phyloP scores from a whole-genome alignment of 2,329 filamentous ascomycete species.

The Fusarium sp. region DNA sequence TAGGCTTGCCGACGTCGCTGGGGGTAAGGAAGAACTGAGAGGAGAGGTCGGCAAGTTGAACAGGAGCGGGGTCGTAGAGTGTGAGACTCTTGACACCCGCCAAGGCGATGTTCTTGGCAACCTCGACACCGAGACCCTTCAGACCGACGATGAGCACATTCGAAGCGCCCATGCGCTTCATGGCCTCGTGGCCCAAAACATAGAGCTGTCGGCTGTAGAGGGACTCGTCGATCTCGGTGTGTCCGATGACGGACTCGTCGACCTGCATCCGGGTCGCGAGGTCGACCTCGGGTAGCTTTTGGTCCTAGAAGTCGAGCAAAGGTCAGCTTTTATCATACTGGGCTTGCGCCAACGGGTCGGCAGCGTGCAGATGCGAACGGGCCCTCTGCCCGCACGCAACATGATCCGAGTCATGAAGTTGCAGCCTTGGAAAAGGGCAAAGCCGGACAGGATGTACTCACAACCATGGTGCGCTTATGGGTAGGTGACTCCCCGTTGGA shows the following conservation, averaged over 20 bases:
- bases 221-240: conserved; percentile 75
- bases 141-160: conserved; percentile 93
- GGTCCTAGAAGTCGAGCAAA: conserved; percentile 50
- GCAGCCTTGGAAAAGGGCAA: background rate
- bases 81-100: conserved; percentile 98
- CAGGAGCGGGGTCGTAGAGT: conserved; percentile 88
- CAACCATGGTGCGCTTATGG: conserved; percentile 70
- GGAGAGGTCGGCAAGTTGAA: conserved; percentile 88
- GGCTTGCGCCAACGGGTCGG: background rate
- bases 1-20: conserved; percentile 90
- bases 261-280: conserved; percentile 74
- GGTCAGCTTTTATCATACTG: conserved; percentile 13
- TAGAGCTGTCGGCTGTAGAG: conserved; percentile 81
- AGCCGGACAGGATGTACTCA: conserved; percentile 52
- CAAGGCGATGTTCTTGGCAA: conserved; percentile 98
- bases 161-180: conserved; percentile 99
- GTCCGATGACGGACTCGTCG: conserved; percentile 67
- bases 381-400: background rate
- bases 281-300: conserved; percentile 68
- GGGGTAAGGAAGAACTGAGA: conserved; percentile 96
- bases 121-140: conserved; percentile 95
- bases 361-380: background rate
- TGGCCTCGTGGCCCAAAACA: conserved; percentile 80
- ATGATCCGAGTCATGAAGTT: conserved; percentile 14
- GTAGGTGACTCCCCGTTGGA: conserved; percentile 69